Base-by-base conservation (phyloP, 352 stramenopile species). In the Phytophthora rubi region DNA sequence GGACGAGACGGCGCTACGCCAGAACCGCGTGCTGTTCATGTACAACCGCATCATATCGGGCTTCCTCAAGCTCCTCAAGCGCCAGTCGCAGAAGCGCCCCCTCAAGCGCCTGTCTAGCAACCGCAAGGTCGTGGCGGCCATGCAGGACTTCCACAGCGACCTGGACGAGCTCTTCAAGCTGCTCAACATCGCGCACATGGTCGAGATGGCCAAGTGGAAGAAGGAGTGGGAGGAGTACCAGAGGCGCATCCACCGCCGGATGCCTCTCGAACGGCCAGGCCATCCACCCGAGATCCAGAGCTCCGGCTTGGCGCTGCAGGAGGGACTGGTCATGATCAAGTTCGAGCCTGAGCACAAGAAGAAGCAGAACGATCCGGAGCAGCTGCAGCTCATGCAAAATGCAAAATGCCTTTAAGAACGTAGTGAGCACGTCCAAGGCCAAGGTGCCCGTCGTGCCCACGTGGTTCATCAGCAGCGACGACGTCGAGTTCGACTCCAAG, bases 91-190 rank as follows among this genome's bases (percentile, higher is more conserved):
- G n/a, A 60, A 56, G 64, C 58, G 55, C 44, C 15, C 62, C 16
- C 23, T 71, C 47, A 56, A 61, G 30, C 53, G 53, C 6, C 53
- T 73, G n/a, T 59, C 53, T 9, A 64, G 65, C 42, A 67, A 73
- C 53, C 65, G 59, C 42, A 73, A 73, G 42, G 61, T 75, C 1
- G 55, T 63, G 32, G 54, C 18, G 18, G 56, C 37, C 9, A 30
- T 75, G 13, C 54, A 61, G 39, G 45, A 61, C 6, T 71, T 76
- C 53, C 62, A 76, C 58, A 28, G 35, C 10, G 69, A 76, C 53
- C 60, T 76, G 13, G 69, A 72, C 51, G 52, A 65, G 18, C 62
- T 76, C 8, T 71, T 64, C 45, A 76, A 64, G 53, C 57, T 76
- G 54, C 62, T 76, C 3, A 68, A 62, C 54, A 44, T 65, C 8